Evolutionary conservation across 2,329 filamentous ascomycete genomes (phyloP), one percentile per base, ranked within the genome.

Genomic region (Lasiodiplodia citricola): DNA sequence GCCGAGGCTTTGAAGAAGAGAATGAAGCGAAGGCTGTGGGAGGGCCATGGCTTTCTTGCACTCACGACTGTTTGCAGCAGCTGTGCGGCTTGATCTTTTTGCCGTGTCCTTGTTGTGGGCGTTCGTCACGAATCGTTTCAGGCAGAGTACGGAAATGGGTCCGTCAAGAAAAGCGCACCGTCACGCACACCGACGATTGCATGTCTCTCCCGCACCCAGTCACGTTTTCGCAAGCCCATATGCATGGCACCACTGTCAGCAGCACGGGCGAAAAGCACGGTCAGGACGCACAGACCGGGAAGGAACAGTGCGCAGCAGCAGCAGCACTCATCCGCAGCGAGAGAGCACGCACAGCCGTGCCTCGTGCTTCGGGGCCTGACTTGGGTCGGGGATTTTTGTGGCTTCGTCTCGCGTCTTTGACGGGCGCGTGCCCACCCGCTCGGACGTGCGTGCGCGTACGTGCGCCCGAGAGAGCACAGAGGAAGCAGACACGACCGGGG

Each of bases 341-440:
- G 21, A 28, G 21, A 14, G 51, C 44, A 28, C 51, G 51, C 44
- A 47, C 44, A 47, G 44, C 44, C 60, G 28, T 64, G 60, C 47
- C 60, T 64, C 60, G 60, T 64, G 60, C 60, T 52, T 47, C 28
- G 21, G 60, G 60, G 44, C 60, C 44, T 64, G 44, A 64, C 18
- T 23, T 64, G 60, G 47, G 44, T 64, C 60, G 44, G 60, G 60
- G 38, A 6, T 51, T 64, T 64, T 64, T 64, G 37, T 64, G 25
- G 21, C 58, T 35, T 23, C 47, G 41, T 60, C 25, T 47, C 44
- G 44, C 54, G 54, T 56, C 28, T 56, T 35, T n/a, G 7, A 37
- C 7, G 54, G 25, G 28, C 16, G 18, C 6, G 28, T 47, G 44
- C 8, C 6, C 44, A n/a, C 44, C 18, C 44, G 44, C 44, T 47